Base-by-base conservation (phyloP, 2,329 filamentous ascomycete species). In the Diaporthe vaccinii region DNA sequence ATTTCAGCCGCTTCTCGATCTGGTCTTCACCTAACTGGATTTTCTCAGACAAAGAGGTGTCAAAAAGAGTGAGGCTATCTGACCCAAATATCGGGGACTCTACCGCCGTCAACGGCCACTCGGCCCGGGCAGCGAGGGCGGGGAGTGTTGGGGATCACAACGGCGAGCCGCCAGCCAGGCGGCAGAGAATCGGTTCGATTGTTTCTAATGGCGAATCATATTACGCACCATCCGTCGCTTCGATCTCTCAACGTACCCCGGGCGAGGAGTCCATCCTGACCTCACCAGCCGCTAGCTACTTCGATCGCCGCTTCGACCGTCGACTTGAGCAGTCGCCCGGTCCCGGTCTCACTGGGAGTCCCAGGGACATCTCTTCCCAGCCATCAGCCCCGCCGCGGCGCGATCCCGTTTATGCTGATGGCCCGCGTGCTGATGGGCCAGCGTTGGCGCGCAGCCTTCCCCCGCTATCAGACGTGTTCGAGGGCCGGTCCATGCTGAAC, bases 141-240 rank as follows among this genome's bases (percentile, higher is more conserved):
- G 74, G 55, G 5, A 70, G 74, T 44, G 55, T 62, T 28, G 67
- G 68, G 34, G 74, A 76, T 28, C 28, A 59, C 34, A 44, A 20
- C 57, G 51, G 65, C 62, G 71, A 70, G n/a, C 86, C 88, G 5
- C 84, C 85, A 15, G 82, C 81, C 46, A 84, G 87, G 12, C 85
- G 87, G 62, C 86, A 88, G 75, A 84, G 89, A 61, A 80, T 89
- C 58, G 85, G 85, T 58, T 91, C 89, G 20, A 83, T 85, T 9
- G 83, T 84, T 41, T 90, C 89, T 0, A 81, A 84, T 20, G 81
- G 84, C 1, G 87, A 88, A 57, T 86, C 86, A 0, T 86, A 85
- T 39, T 84, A 85, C 57, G 86, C 87, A 0, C 82, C 84, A 3
- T 82, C 82, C 4, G 79, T 84, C 3, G 83, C 83, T 15, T 80